Conservation (phyloP, 78 protist species). For the Dictyostelium capitatum region DNA sequence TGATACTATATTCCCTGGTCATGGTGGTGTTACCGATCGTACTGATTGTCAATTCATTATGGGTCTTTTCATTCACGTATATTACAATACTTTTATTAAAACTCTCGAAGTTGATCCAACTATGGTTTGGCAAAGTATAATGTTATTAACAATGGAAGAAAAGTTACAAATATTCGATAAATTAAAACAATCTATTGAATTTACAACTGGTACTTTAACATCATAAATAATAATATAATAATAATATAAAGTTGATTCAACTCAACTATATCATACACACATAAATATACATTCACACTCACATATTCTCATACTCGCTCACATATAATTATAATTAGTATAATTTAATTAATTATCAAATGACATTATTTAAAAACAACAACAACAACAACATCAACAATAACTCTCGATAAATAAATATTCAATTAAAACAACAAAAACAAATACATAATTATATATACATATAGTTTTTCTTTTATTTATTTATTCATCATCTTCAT, state of each 20-base stretch:
- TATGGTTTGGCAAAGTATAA: constrained; percentile 43
- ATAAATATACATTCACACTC: too few species aligned
- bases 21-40: constrained; percentile 98
- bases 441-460: not conserved
- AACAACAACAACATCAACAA: too few species aligned
- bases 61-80: constrained; percentile 90
- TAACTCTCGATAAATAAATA: not conserved
- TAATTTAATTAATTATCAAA: constrained; percentile 6
- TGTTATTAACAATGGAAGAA: constrained; percentile 55
- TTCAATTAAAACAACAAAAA: not conserved
- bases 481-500: constrained; percentile 23
- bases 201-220: constrained; percentile 20
- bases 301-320: too few species aligned
- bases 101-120: constrained; percentile 45
- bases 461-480: not conserved
- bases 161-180: constrained; percentile 36
- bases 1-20: constrained; percentile 96
- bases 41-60: constrained; percentile 96
- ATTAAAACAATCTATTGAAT: constrained; percentile 28
- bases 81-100: constrained; percentile 82
- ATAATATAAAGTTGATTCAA: not conserved
- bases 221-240: not conserved
- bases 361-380: not conserved
- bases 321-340: not conserved
- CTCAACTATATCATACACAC: too few species aligned